These are phyloP conservation scores for Heritiera fomes DNA, from an alignment of 345 rosid genomes.

Conservation along the genomic window DNA sequence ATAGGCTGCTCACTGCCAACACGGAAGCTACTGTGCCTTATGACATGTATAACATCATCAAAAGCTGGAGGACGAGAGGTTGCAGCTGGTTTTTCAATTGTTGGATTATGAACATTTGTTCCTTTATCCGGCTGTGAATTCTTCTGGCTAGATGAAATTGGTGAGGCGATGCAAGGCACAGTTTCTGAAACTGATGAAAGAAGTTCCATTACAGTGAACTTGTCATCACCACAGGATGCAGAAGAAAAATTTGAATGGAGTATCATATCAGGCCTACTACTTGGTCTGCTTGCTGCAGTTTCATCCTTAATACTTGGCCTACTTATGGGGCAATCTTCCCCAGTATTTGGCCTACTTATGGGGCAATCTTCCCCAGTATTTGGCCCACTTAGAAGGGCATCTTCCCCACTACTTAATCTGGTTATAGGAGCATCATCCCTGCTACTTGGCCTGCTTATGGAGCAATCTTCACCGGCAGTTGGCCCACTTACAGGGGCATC, in stretches of 20 bases:
- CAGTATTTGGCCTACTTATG: constrained; percentile 24
- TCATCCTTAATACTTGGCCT: constrained; percentile 19
- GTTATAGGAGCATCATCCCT: not conserved
- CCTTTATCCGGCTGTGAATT: constrained; percentile 48
- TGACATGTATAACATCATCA: constrained; percentile 86
- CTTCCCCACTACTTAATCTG: constrained; percentile 13
- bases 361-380: constrained; percentile 17
- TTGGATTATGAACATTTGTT: constrained; percentile 36
- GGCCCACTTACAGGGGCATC: constrained; percentile 24
- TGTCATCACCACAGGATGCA: constrained; percentile 55
- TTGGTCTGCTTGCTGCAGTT: constrained; percentile 28
- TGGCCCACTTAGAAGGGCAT: constrained; percentile 27
- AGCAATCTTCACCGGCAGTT: constrained; percentile 18
- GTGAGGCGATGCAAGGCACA: constrained; percentile 35
- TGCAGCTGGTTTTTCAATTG: constrained; percentile 41
- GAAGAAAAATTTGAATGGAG: constrained; percentile 38
- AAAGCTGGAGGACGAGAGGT: constrained; percentile 61
- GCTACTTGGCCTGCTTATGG: constrained; percentile 21
- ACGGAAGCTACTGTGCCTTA: constrained; percentile 82
- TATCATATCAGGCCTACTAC: constrained; percentile 33
- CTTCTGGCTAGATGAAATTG: constrained; percentile 36
- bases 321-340: not conserved
- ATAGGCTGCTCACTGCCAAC: constrained; percentile 86
- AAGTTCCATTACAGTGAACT: constrained; percentile 66
- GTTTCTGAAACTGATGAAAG: constrained; percentile 51